Evolutionary conservation across 2,329 filamentous ascomycete genomes (phyloP).

Genomic region (Septoria petroselini): DNA sequence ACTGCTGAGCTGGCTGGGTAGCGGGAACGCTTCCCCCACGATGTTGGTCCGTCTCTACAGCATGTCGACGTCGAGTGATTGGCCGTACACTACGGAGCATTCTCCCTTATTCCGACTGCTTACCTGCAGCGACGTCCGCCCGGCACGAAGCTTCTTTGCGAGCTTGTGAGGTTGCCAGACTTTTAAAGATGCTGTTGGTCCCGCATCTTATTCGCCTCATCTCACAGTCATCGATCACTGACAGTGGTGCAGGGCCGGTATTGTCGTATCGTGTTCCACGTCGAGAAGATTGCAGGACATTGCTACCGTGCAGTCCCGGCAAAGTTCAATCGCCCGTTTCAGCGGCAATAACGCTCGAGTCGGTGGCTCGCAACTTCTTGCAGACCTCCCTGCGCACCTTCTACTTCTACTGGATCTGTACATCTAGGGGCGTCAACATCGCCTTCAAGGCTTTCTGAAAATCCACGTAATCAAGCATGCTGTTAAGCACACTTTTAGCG

Average conservation of each 20-base stretch:
- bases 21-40: constrained; percentile 3
- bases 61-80: background rate
- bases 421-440: background rate
- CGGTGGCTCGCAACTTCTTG: constrained; percentile 9
- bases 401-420: no score
- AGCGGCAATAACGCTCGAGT: constrained; percentile 17
- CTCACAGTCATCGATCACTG: no score
- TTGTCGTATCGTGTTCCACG: constrained; percentile 1
- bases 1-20: constrained; percentile 11
- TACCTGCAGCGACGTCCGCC: no score
- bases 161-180: no score
- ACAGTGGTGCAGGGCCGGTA: background rate
- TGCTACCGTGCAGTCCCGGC: constrained; percentile 15
- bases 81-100: background rate
- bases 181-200: no score
- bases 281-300: constrained; percentile 18
- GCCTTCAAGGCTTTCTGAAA: background rate
- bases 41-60: background rate
- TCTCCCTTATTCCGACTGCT: background rate
- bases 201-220: no score
- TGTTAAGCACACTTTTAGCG: constrained; percentile 28
- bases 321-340: constrained; percentile 15
- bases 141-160: no score
- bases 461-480: constrained; percentile 25
- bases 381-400: no score